These are phyloP conservation scores for Paspalum vaginatum DNA, from an alignment of 176 grass and related monocot species.

Conservation along the genomic window DNA sequence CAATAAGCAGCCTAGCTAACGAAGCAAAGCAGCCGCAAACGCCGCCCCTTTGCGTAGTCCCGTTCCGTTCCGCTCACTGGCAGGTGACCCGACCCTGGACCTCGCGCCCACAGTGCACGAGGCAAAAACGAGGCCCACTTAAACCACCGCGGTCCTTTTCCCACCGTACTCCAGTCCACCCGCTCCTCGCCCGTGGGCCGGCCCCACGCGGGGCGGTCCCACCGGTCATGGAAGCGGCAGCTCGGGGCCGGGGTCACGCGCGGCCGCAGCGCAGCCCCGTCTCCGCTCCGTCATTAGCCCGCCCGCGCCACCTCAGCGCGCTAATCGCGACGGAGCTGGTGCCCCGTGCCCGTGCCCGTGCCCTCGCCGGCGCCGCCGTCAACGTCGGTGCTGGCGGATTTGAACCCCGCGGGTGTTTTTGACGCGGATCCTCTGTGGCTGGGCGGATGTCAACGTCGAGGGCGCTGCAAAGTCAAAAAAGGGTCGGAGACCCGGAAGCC, in stretches of 20 bases:
- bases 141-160: conserved; percentile 4
- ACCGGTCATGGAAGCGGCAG: neutral
- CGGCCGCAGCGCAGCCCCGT: neutral
- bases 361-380: too few species aligned
- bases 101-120: too few species aligned
- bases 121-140: neutral
- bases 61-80: too few species aligned
- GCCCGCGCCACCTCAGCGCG: conserved; percentile 16
- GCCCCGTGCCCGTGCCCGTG: rapidly evolving
- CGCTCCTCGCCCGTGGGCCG: rapidly evolving
- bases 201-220: rapidly evolving
- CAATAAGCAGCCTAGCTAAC: too few species aligned
- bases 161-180: neutral
- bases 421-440: conserved; percentile 16
- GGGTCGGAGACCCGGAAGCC: neutral
- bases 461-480: conserved; percentile 22
- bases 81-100: too few species aligned
- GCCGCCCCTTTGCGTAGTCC: too few species aligned
- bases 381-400: neutral
- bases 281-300: neutral
- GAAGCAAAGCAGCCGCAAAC: too few species aligned
- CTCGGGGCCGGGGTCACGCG: too few species aligned
- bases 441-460: neutral
- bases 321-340: neutral
- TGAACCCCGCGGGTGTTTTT: neutral